Evolutionary conservation across 805 yeast genomes (phyloP).

Genomic region (Vanderwaltozyma verrucispora): DNA sequence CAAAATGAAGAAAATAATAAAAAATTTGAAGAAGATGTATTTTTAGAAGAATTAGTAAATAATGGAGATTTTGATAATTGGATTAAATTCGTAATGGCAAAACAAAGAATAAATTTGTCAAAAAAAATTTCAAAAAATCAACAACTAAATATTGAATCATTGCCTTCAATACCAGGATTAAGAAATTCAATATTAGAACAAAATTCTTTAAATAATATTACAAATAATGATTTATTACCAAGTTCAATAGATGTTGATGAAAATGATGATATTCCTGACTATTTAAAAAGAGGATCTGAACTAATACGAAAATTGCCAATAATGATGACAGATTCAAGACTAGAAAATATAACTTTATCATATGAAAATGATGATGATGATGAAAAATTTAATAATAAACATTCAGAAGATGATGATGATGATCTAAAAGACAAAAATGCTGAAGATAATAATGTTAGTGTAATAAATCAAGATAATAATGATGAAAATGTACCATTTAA

Average conservation of each 20-base stretch:
- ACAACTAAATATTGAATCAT: slow-evolving; percentile 8
- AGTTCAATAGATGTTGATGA: slow-evolving; percentile 19
- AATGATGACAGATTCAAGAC: slow-evolving; percentile 25
- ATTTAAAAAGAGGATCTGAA: neutral
- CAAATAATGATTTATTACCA: slow-evolving; percentile 9
- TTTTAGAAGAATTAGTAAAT: slow-evolving; percentile 23
- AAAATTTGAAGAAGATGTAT: slow-evolving; percentile 13
- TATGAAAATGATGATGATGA: slow-evolving; percentile 16
- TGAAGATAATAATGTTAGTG: slow-evolving; percentile 5
- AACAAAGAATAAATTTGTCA: slow-evolving; percentile 20
- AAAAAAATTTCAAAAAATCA: slow-evolving; percentile 15
- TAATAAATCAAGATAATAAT: neutral
- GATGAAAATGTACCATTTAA: neutral
- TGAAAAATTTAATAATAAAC: slow-evolving; percentile 1
- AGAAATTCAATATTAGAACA: slow-evolving; percentile 15
- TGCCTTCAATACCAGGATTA: slow-evolving; percentile 20
- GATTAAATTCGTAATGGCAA: slow-evolving; percentile 25
- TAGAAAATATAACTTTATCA: slow-evolving; percentile 24
- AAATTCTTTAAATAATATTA: neutral
- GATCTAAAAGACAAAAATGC: slow-evolving; percentile 8
- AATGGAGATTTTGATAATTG: slow-evolving; percentile 31
- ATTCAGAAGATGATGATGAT: slow-evolving; percentile 3
- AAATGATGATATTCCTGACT: slow-evolving; percentile 20
- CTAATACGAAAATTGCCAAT: slow-evolving; percentile 25
- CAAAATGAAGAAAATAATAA: neutral